Evolutionary conservation across 768 basidiomycete species (phyloP).

Genomic region (Podaxis sp.): DNA sequence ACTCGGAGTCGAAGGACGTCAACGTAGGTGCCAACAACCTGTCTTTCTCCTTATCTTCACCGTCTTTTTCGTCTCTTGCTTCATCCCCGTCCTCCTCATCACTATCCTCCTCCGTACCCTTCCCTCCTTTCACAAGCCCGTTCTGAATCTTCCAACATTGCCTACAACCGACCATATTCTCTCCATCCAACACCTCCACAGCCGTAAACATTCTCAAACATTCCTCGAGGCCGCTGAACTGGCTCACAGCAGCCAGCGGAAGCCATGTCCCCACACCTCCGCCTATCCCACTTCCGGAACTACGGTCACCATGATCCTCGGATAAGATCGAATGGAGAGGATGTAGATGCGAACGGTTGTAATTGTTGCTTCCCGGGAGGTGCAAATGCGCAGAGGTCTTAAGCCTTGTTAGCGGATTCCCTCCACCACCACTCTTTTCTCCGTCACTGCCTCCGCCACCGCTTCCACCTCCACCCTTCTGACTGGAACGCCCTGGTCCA

Average conservation of each 20-base stretch:
- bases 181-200: slow-evolving; percentile 92
- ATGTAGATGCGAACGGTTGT: background rate
- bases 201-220: slow-evolving; percentile 86
- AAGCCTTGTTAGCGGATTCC: slow-evolving; percentile 13
- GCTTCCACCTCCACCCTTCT: background rate
- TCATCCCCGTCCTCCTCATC: slow-evolving; percentile 28
- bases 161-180: slow-evolving; percentile 92
- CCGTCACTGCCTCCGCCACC: slow-evolving; percentile 24
- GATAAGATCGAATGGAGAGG: background rate
- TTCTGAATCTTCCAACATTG: slow-evolving; percentile 93
- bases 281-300: slow-evolving; percentile 1
- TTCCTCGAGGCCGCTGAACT: slow-evolving; percentile 68
- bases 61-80: slow-evolving; percentile 13
- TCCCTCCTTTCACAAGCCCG: slow-evolving; percentile 39
- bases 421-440: slow-evolving; percentile 21
- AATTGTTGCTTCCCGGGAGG: background rate
- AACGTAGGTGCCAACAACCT: background rate
- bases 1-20: slow-evolving; percentile 5
- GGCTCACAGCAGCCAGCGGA: slow-evolving; percentile 42
- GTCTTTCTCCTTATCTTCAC: slow-evolving; percentile 13
- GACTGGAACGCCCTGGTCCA: slow-evolving; percentile 31
- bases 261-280: slow-evolving; percentile 29
- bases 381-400: slow-evolving; percentile 6
- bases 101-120: slow-evolving; percentile 29
- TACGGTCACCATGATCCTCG: slow-evolving; percentile 12